phyloP scores from a whole-genome alignment of 305 asterid species.

The Salvia sclarea region DNA sequence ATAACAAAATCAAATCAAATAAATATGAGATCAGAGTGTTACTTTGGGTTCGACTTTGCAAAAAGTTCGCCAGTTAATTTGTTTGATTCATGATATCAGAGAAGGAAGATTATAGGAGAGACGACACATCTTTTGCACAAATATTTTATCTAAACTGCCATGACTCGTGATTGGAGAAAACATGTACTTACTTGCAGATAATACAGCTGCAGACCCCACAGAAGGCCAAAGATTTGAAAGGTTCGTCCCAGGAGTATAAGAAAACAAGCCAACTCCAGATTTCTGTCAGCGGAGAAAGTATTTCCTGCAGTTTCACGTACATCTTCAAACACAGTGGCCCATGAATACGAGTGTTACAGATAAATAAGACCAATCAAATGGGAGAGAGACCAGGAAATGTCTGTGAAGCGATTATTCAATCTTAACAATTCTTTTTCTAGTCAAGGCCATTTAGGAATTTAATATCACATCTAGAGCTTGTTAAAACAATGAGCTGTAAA shows the following conservation, averaged over 20 bases:
- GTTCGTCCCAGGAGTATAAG: constrained; percentile 78
- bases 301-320: constrained; percentile 63
- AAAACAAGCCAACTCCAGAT: constrained; percentile 60
- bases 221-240: constrained; percentile 60
- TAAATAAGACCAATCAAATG: constrained; percentile 16
- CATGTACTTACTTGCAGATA: constrained; percentile 56
- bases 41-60: constrained; percentile 3
- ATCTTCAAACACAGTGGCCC: constrained; percentile 23
- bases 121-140: neutral
- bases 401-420: neutral
- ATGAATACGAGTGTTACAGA: constrained; percentile 27
- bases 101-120: constrained; percentile 10
- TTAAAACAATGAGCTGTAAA: constrained; percentile 19
- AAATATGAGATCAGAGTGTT: too few relatives aligned
- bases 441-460: constrained; percentile 10
- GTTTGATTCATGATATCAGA: neutral
- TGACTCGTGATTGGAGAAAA: constrained; percentile 22
- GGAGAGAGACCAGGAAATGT: neutral
- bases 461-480: constrained; percentile 3
- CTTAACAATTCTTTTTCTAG: neutral
- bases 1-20: neutral
- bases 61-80: neutral
- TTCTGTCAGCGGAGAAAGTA: constrained; percentile 72
- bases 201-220: constrained; percentile 57
- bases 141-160: constrained; percentile 15